phyloP scores from a whole-genome alignment of 352 stramenopile species.

The Phytophthora hybrid region DNA sequence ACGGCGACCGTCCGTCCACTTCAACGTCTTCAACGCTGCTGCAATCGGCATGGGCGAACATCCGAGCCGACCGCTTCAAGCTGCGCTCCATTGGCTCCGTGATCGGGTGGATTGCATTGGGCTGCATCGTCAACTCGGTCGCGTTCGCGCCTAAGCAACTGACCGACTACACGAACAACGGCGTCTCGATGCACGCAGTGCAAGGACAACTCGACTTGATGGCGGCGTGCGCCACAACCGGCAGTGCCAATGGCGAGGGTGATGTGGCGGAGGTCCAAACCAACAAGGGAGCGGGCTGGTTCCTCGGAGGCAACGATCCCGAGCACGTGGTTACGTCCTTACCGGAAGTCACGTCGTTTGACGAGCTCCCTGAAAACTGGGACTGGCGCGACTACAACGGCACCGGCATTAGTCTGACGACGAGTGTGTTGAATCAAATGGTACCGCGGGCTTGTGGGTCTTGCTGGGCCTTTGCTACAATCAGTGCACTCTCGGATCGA shows the following conservation, averaged over 20 bases:
- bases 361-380: constrained; percentile 74
- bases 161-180: constrained; percentile 52
- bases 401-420: constrained; percentile 79
- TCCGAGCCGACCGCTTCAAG: constrained; percentile 50
- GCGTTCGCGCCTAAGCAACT: constrained; percentile 27
- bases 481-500: constrained; percentile 78
- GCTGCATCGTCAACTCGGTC: constrained; percentile 54
- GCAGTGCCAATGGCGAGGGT: constrained; percentile 16
- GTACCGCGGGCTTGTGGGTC: constrained; percentile 77
- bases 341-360: constrained; percentile 55
- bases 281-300: constrained; percentile 67
- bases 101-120: constrained; percentile 61
- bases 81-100: constrained; percentile 50
- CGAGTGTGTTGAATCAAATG: constrained; percentile 85
- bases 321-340: constrained; percentile 61
- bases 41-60: constrained; percentile 18
- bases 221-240: constrained; percentile 45
- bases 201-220: constrained; percentile 64
- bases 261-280: constrained; percentile 25
- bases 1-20: constrained; percentile 7
- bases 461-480: constrained; percentile 81
- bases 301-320: constrained; percentile 69
- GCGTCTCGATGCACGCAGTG: constrained; percentile 57
- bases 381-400: constrained; percentile 85
- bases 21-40: constrained; percentile 26